These are phyloP conservation scores for Pseudozyma sp. DNA, from an alignment of 1,284 basidiomycete genomes.

Conservation along the genomic window DNA sequence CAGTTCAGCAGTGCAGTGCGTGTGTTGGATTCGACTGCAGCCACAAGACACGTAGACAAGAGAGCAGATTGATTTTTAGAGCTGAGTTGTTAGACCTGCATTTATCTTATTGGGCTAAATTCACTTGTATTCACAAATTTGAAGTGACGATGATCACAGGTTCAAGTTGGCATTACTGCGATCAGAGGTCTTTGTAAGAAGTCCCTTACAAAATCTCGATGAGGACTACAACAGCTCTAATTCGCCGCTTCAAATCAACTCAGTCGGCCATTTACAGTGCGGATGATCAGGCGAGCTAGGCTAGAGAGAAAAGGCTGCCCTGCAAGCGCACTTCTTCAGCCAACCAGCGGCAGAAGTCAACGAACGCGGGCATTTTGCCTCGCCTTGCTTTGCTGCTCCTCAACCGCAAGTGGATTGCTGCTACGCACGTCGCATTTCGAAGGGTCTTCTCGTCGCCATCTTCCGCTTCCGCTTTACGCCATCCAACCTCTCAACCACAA, in stretches of 20 bases:
- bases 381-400: constrained; percentile 14
- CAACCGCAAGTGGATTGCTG: constrained; percentile 13
- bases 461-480: constrained; percentile 7
- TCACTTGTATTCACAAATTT: too few relatives aligned
- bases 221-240: background rate
- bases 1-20: background rate
- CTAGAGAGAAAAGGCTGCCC: constrained; percentile 3
- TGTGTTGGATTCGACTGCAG: constrained; percentile 12
- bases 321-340: constrained; percentile 12
- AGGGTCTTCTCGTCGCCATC: constrained; percentile 20
- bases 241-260: background rate
- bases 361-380: constrained; percentile 21
- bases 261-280: constrained; percentile 6
- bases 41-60: constrained; percentile 7
- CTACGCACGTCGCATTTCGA: constrained; percentile 25
- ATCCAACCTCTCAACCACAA: background rate
- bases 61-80: background rate
- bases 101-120: background rate
- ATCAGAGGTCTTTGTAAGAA: background rate
- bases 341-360: constrained; percentile 18
- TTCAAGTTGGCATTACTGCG: background rate
- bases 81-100: background rate
- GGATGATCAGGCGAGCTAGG: constrained; percentile 25
- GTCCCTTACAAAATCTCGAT: background rate
- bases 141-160: background rate